Conservation (phyloP, 352 stramenopile genomes). For the Halophytophthora polymorphica region DNA sequence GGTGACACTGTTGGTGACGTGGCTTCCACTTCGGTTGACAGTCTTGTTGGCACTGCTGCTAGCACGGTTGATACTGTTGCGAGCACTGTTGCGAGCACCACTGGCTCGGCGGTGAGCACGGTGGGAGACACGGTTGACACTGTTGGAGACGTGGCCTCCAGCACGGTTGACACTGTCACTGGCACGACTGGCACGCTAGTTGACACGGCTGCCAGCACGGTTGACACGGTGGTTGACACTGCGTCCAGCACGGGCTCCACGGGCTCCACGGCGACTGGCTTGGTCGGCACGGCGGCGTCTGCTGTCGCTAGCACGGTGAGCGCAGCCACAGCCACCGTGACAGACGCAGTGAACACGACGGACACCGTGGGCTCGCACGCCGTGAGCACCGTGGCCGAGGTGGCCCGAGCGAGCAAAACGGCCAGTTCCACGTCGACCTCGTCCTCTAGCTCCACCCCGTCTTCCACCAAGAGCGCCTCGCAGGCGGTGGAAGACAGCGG, state of each 20-base stretch:
- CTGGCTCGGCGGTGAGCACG: slow-evolving; percentile 8
- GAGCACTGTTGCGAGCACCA: slow-evolving; percentile 4
- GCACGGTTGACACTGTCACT: slow-evolving; percentile 4
- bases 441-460: slow-evolving; percentile 15
- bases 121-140: slow-evolving; percentile 1
- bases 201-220: slow-evolving; percentile 1
- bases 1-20: background rate
- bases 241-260: slow-evolving; percentile 4
- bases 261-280: slow-evolving; percentile 1
- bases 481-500: background rate
- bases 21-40: background rate
- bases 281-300: background rate
- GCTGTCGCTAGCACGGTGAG: slow-evolving; percentile 1
- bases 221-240: slow-evolving; percentile 2
- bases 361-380: background rate
- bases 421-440: slow-evolving; percentile 12
- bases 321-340: background rate
- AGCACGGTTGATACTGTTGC: background rate
- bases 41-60: slow-evolving; percentile 4
- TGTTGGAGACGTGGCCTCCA: slow-evolving; percentile 3
- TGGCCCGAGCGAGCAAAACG: background rate
- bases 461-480: slow-evolving; percentile 16
- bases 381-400: background rate
- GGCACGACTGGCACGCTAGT: slow-evolving; percentile 7
- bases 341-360: background rate